A percentile compares a stretch with the other conserved stretches of the same genome.
These are phyloP conservation scores for Leishmania lainsoni DNA, from an alignment of 208 protist species.

Conservation along the genomic window DNA sequence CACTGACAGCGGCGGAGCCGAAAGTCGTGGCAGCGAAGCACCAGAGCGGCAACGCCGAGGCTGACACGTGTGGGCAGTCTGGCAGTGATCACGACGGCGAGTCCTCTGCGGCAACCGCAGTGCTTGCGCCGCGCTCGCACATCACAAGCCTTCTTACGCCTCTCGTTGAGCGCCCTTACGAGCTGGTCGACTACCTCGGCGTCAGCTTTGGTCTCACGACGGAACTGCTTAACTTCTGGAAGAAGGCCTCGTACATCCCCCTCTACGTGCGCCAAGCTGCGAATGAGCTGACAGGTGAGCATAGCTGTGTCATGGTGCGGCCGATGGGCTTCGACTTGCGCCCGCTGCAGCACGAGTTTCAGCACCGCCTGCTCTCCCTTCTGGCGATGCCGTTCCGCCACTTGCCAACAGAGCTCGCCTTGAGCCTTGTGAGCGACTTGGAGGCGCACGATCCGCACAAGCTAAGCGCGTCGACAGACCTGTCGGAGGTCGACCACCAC, in stretches of 20 bases:
- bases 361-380: slow-evolving; percentile 89
- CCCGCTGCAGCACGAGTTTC: slow-evolving; percentile 90
- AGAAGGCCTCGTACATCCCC: slow-evolving; percentile 77
- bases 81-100: slow-evolving; percentile 6
- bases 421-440: slow-evolving; percentile 82
- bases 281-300: slow-evolving; percentile 99
- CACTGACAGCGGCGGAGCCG: slow-evolving; percentile 33
- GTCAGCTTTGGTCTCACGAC: slow-evolving; percentile 97
- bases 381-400: slow-evolving; percentile 93
- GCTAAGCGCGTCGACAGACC: slow-evolving; percentile 34
- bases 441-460: slow-evolving; percentile 56
- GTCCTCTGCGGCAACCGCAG: slow-evolving; percentile 15
- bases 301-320: slow-evolving; percentile 98
- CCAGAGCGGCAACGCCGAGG: neutral
- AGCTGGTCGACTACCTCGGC: slow-evolving; percentile 97
- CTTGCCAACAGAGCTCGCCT: slow-evolving; percentile 83
- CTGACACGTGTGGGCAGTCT: neutral
- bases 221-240: slow-evolving; percentile 98
- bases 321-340: slow-evolving; percentile 71
- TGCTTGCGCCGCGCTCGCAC: slow-evolving; percentile 33
- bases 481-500: slow-evolving; percentile 40
- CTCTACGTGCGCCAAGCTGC: slow-evolving; percentile 93
- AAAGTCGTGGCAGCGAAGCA: slow-evolving; percentile 1
- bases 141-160: no score
- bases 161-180: slow-evolving; percentile 55